Evolutionary conservation across 1,139 yeast genomes (phyloP).

Genomic region (Suzukiozyma palmioleophila): DNA sequence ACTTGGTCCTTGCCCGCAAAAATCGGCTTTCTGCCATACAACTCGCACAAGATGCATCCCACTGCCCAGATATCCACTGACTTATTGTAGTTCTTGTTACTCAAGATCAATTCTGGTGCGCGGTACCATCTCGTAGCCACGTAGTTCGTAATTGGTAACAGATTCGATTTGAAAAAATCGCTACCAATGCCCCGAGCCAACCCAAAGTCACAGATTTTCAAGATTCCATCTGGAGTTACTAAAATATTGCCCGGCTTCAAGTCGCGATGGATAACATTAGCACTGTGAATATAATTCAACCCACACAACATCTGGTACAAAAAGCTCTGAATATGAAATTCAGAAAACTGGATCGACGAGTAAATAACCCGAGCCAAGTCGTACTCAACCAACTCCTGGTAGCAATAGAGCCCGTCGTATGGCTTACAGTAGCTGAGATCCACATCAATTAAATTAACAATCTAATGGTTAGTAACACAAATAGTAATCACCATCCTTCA

Average conservation of each 20-base stretch:
- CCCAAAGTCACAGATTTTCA: slow-evolving; percentile 87
- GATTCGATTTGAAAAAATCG: slow-evolving; percentile 14
- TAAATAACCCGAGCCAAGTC: slow-evolving; percentile 78
- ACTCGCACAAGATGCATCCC: slow-evolving; percentile 75
- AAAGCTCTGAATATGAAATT: slow-evolving; percentile 73
- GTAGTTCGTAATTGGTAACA: slow-evolving; percentile 59
- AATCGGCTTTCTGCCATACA: slow-evolving; percentile 69
- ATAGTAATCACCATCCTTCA: not conserved
- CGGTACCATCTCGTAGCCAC: slow-evolving; percentile 96
- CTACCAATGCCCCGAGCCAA: slow-evolving; percentile 71
- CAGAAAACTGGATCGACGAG: slow-evolving; percentile 74
- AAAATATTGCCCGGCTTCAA: slow-evolving; percentile 81
- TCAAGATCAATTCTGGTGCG: slow-evolving; percentile 83
- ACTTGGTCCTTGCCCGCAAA: slow-evolving; percentile 65
- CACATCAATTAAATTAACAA: slow-evolving; percentile 66
- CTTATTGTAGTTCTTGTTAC: slow-evolving; percentile 49
- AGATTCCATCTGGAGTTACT: slow-evolving; percentile 63
- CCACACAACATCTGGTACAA: slow-evolving; percentile 79
- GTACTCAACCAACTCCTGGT: slow-evolving; percentile 71
- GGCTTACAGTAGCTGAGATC: slow-evolving; percentile 65
- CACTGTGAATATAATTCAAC: slow-evolving; percentile 76
- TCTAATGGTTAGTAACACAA: slow-evolving; percentile 24
- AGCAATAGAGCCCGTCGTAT: slow-evolving; percentile 81
- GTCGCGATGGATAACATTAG: slow-evolving; percentile 81
- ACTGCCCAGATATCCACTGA: slow-evolving; percentile 78